A percentile compares a stretch with the other conserved stretches of the same genome.
phyloP scores from a whole-genome alignment of 176 grass and related monocot species.

The Musa troglodytarum region DNA sequence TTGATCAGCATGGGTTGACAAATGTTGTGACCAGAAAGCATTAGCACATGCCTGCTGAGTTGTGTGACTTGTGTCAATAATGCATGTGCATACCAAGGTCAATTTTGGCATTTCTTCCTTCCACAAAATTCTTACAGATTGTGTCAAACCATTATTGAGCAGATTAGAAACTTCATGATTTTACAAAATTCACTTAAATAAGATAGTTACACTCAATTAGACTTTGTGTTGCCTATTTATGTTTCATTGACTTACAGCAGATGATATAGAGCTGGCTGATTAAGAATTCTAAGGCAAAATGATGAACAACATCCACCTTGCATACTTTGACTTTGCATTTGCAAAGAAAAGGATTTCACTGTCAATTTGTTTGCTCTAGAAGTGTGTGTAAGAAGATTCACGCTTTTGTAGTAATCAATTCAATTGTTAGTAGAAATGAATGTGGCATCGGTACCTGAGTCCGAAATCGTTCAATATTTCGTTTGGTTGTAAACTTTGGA shows the following conservation, averaged over 20 bases:
- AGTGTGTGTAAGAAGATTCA: background rate
- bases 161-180: background rate
- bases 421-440: too few relatives aligned
- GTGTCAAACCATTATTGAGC: background rate
- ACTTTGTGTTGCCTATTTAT: background rate
- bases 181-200: background rate
- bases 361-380: background rate
- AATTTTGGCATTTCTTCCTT: background rate
- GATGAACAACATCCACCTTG: background rate
- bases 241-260: background rate
- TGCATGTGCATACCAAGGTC: background rate
- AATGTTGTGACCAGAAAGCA: background rate
- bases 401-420: background rate
- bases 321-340: background rate
- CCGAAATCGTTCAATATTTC: conserved; percentile 67
- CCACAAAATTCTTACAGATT: background rate
- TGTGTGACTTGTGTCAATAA: background rate
- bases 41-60: background rate
- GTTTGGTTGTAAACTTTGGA: conserved; percentile 73
- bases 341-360: background rate
- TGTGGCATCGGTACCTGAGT: conserved; percentile 42
- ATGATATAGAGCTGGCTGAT: background rate
- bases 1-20: background rate
- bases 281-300: background rate
- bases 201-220: background rate